Base-by-base conservation (phyloP, 164 flowering plant genomes). In the Echeveria elegans region DNA sequence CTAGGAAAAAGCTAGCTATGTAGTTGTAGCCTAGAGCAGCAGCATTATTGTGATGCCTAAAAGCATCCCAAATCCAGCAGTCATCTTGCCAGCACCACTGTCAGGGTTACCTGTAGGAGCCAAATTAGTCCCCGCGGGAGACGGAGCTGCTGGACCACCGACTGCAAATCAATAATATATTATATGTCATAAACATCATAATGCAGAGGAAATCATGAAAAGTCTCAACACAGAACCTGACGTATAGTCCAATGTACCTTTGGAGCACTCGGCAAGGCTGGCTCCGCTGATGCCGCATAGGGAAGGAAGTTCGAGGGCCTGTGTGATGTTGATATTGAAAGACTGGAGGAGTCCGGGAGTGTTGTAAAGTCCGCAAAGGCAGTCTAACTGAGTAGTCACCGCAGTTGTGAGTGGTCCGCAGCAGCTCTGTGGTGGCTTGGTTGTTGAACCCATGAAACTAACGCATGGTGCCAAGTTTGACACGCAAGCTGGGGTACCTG, bases 291-390 rank as follows among this genome's bases (percentile, higher is more conserved):
- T 65, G 66, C 78, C 78, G 66, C 92, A 86, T 67, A 30, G 16
- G 10, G 40, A 14, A 26, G 83, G 76, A 45, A 86, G 80, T 1
- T 12, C 31, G 34, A 80, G 77, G 15, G 88, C 91, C 47, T 79
- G 70, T 9, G 83, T 68, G 62, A 81, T 5, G 67, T 77, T 80
- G 69, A 86, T 64, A 15, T 72, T 64, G 2, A 84, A 2, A 9
- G 67, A 0, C 0, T n/a, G 0, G 5, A 83, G 70, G 15, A 82
- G 7, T 7, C 53, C 48, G 1, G 83, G 85, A 38, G 71, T 65
- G 32, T 53, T 66, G 77, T 73, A 86, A 68, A 88, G 81, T 34
- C 43, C 71, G 78, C 94, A 88, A 32, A 88, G 84, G 73, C 94
- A 88, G 6, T 8, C 21, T 0, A 70, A 70, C 29, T 88, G 77